Conservation (phyloP, 2,329 filamentous ascomycete species). For the Triangularia setosa region DNA sequence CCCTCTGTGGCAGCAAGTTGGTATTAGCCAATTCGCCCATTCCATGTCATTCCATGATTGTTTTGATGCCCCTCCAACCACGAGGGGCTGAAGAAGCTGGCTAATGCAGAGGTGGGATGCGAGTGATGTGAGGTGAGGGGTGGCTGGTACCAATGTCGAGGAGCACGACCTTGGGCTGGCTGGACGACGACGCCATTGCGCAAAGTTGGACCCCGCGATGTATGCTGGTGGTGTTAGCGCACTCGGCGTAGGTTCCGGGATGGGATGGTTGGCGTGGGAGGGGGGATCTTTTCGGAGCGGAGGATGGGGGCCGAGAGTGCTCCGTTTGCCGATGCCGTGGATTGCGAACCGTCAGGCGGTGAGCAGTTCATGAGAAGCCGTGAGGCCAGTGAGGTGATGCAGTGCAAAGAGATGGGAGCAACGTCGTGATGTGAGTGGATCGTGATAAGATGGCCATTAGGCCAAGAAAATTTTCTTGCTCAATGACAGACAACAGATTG, state of each 20-base stretch:
- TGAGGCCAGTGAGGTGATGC: conserved; percentile 5
- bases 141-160: conserved; percentile 52
- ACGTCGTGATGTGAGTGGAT: conserved; percentile 17
- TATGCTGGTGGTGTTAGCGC: conserved; percentile 3
- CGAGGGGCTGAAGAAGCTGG: conserved; percentile 23
- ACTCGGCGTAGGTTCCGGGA: conserved; percentile 7
- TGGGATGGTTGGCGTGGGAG: neutral
- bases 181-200: conserved; percentile 27
- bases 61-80: neutral
- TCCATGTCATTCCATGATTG: neutral
- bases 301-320: neutral
- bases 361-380: neutral
- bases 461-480: conserved; percentile 16
- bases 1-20: conserved; percentile 55
- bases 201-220: conserved; percentile 24
- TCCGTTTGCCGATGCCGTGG: neutral
- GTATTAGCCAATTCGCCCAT: conserved; percentile 39
- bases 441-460: neutral
- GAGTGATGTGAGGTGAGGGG: conserved; percentile 9
- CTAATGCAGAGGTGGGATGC: conserved; percentile 22
- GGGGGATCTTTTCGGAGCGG: neutral
- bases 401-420: neutral
- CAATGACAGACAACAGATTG: neutral
- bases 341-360: neutral
- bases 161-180: conserved; percentile 41